These are phyloP conservation scores for Leccinum boreale DNA, from an alignment of 768 basidiomycete genomes.

Conservation along the genomic window DNA sequence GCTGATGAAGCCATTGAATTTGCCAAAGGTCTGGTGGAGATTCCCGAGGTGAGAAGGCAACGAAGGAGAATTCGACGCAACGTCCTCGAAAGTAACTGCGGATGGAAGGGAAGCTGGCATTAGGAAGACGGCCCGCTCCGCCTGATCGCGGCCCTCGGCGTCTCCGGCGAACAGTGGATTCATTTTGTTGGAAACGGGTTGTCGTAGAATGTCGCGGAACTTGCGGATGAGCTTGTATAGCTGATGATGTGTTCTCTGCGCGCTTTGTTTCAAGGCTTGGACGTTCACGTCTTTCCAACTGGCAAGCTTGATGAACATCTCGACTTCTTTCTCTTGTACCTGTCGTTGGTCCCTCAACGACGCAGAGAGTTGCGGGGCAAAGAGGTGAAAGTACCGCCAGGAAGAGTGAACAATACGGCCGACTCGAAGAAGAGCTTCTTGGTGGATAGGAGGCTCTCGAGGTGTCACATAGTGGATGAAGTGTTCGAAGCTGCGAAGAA, in stretches of 20 bases:
- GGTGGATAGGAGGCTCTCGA: constrained; percentile 29
- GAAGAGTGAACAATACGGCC: constrained; percentile 59
- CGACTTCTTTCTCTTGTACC: constrained; percentile 74
- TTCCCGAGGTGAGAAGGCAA: constrained; percentile 42
- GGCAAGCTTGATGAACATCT: constrained; percentile 86
- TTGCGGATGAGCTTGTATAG: constrained; percentile 88
- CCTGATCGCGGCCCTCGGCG: constrained; percentile 27
- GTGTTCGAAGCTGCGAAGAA: constrained; percentile 65
- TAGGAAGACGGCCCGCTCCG: constrained; percentile 11
- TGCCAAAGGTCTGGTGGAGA: constrained; percentile 47
- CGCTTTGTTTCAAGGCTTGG: constrained; percentile 87
- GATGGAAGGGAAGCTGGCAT: not conserved
- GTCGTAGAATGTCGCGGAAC: constrained; percentile 85
- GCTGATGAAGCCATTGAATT: constrained; percentile 45
- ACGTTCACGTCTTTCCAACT: constrained; percentile 99
- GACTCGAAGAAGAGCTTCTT: constrained; percentile 45
- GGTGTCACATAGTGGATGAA: constrained; percentile 42
- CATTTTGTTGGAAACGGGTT: constrained; percentile 53
- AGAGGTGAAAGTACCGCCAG: constrained; percentile 61
- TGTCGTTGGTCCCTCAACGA: constrained; percentile 56
- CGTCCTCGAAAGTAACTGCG: not conserved
- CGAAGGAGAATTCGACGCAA: not conserved
- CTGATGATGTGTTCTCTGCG: constrained; percentile 85
- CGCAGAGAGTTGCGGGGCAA: constrained; percentile 42
- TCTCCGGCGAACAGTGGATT: constrained; percentile 35